Base-by-base conservation (phyloP, 179 eudicot species). In the Spinacia oleracea region DNA sequence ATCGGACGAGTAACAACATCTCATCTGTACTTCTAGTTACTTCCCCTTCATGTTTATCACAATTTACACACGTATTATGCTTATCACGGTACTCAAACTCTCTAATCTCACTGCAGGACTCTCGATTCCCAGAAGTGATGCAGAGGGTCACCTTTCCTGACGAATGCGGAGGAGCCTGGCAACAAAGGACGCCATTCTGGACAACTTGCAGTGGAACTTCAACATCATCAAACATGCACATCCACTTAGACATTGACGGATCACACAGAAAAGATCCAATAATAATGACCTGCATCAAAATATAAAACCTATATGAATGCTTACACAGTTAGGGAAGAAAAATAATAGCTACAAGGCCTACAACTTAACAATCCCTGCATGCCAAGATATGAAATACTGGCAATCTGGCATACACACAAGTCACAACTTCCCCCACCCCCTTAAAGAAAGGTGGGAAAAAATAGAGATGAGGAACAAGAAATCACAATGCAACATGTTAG, bases 61-160 rank as follows among this genome's bases (percentile, higher is more conserved):
- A 81, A 34, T 78, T 79, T 48, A 72, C 64, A 72, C 85, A 75
- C 55, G 71, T 74, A 75, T 11, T 80, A 72, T 72, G 72, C 70
- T 80, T 88, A 81, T 72, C 86, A 51, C 88, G 93, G 82, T 90
- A 93, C 83, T 93, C 99, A 84, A 93, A 96, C 56, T 89, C 97
- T 87, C 90, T 91, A 80, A 91, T 86, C 83, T 96, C 99, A 72
- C 99, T 93, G 84, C 97, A 93, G 12, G 94, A 81, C 70, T 89
- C 89, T 73, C 88, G 83, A 85, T 93, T 93, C 38, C 93, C 89
- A 79, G 89, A 87, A 78, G 98, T 96, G 46, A 96, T 80, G 79
- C 92, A 89, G 34, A 93, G 80, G 34, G 89, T 75, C 69, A 93
- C 96, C 86, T 89, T 93, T 75, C 98, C 99, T 27, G 91, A 86